phyloP scores from a whole-genome alignment of 2,329 filamentous ascomycete genomes.

The Fulvia fulva region DNA sequence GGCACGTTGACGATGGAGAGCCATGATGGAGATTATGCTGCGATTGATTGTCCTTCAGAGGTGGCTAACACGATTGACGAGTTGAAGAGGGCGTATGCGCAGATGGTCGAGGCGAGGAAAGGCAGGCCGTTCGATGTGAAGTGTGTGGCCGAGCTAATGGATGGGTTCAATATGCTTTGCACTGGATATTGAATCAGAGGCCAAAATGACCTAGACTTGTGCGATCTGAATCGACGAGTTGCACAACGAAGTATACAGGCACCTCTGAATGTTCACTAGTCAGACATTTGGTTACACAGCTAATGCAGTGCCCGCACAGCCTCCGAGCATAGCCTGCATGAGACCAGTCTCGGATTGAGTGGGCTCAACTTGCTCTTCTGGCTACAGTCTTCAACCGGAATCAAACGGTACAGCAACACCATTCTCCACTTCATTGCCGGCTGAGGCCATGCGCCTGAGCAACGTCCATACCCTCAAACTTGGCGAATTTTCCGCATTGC shows the following conservation, averaged over 20 bases:
- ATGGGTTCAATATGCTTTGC: slow-evolving; percentile 19
- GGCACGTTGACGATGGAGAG: slow-evolving; percentile 13
- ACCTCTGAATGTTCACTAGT: too few relatives aligned
- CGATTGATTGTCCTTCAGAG: background rate
- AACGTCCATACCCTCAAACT: background rate
- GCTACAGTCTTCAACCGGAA: too few relatives aligned
- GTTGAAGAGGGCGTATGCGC: slow-evolving; percentile 14
- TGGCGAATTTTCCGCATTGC: background rate
- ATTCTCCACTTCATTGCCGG: too few relatives aligned
- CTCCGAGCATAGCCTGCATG: too few relatives aligned
- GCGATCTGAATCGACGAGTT: background rate
- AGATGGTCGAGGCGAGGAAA: slow-evolving; percentile 9
- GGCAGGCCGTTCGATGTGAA: slow-evolving; percentile 14
- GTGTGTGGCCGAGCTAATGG: slow-evolving; percentile 16
- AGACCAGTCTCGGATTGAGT: too few relatives aligned
- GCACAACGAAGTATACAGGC: too few relatives aligned
- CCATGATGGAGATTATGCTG: slow-evolving; percentile 4
- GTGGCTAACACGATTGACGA: slow-evolving; percentile 10
- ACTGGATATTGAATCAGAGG: slow-evolving; percentile 7
- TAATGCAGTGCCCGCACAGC: too few relatives aligned
- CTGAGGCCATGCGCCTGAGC: background rate
- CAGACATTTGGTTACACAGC: too few relatives aligned
- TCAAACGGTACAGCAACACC: too few relatives aligned
- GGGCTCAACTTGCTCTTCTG: too few relatives aligned
- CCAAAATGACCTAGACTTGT: background rate